Evolutionary conservation across 2,329 filamentous ascomycete species (phyloP).

Genomic region (Aspergillus quadricinctus): DNA sequence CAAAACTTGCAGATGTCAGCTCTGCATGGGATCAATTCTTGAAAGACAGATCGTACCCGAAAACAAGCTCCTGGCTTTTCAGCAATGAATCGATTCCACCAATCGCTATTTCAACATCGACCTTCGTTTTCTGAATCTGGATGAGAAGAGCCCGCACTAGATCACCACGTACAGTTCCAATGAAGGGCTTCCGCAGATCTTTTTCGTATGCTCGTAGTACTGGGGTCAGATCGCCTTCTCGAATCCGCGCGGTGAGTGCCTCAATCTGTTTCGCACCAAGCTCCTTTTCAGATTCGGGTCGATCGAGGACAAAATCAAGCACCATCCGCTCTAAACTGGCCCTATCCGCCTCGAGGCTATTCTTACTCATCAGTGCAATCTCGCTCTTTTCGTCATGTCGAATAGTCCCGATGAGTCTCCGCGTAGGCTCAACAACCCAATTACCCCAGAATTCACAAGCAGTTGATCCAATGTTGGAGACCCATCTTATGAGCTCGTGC

Average conservation of each 20-base stretch:
- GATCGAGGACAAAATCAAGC: slow-evolving; percentile 86
- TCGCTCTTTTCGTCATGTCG: slow-evolving; percentile 88
- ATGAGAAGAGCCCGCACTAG: slow-evolving; percentile 87
- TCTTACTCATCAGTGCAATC: slow-evolving; percentile 93
- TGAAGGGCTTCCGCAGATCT: slow-evolving; percentile 75
- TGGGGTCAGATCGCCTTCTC: slow-evolving; percentile 87
- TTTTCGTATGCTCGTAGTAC: slow-evolving; percentile 88
- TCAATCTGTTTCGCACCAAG: slow-evolving; percentile 63
- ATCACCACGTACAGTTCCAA: slow-evolving; percentile 79
- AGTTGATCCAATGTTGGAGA: slow-evolving; percentile 73
- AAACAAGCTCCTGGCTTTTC: slow-evolving; percentile 94
- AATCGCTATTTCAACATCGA: slow-evolving; percentile 94
- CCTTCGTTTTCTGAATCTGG: slow-evolving; percentile 98
- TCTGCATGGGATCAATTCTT: background rate
- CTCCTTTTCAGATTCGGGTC: slow-evolving; percentile 55
- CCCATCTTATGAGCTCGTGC: slow-evolving; percentile 75
- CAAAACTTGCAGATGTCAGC: slow-evolving; percentile 56
- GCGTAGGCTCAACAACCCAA: slow-evolving; percentile 84
- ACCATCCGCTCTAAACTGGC: slow-evolving; percentile 97
- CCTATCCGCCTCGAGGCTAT: slow-evolving; percentile 83
- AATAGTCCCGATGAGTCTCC: slow-evolving; percentile 84
- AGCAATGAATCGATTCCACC: slow-evolving; percentile 90
- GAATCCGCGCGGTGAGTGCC: slow-evolving; percentile 72
- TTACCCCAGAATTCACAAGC: slow-evolving; percentile 89
- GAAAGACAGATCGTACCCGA: slow-evolving; percentile 50